These are phyloP conservation scores for Miamiensis avidus DNA, from an alignment of 169 alveolate genomes.

Conservation along the genomic window DNA sequence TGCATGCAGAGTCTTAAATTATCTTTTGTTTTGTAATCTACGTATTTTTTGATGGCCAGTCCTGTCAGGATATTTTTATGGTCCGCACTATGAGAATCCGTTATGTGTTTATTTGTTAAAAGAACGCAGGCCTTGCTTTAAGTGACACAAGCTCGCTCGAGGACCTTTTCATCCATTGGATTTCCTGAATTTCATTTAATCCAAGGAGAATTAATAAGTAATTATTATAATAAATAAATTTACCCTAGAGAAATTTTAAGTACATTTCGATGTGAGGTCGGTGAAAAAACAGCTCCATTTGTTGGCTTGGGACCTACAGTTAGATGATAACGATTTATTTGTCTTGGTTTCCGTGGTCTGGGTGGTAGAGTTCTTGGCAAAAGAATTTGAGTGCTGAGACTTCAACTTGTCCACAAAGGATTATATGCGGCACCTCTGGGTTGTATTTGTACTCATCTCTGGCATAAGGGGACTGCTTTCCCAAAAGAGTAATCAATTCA, in stretches of 20 bases:
- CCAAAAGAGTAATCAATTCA: constrained; percentile 73
- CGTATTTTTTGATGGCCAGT: constrained; percentile 79
- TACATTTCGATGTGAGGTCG: constrained; percentile 65
- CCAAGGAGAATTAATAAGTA: no score
- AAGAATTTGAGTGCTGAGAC: constrained; percentile 72
- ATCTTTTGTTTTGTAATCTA: constrained; percentile 61
- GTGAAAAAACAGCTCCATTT: constrained; percentile 67
- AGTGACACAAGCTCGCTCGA: constrained; percentile 66
- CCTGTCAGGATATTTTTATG: constrained; percentile 80
- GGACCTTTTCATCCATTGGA: constrained; percentile 72
- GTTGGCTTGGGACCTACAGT: constrained; percentile 70
- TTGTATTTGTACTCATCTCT: constrained; percentile 74
- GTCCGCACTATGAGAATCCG: constrained; percentile 78
- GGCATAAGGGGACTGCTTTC: constrained; percentile 66
- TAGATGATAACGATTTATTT: constrained; percentile 76
- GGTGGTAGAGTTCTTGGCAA: constrained; percentile 84
- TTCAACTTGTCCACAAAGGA: constrained; percentile 77
- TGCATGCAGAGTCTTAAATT: constrained; percentile 74
- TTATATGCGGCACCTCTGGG: constrained; percentile 81
- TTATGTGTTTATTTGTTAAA: constrained; percentile 78
- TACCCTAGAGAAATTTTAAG: background rate
- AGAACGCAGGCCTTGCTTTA: constrained; percentile 77
- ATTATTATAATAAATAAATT: no score
- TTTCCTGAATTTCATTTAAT: constrained; percentile 58
- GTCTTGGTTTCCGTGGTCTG: constrained; percentile 83